A percentile compares a stretch with the other conserved stretches of the same genome.
Evolutionary conservation across 192 early-diverging fungal genomes (phyloP).

Genomic region (Geranomyces variabilis): DNA sequence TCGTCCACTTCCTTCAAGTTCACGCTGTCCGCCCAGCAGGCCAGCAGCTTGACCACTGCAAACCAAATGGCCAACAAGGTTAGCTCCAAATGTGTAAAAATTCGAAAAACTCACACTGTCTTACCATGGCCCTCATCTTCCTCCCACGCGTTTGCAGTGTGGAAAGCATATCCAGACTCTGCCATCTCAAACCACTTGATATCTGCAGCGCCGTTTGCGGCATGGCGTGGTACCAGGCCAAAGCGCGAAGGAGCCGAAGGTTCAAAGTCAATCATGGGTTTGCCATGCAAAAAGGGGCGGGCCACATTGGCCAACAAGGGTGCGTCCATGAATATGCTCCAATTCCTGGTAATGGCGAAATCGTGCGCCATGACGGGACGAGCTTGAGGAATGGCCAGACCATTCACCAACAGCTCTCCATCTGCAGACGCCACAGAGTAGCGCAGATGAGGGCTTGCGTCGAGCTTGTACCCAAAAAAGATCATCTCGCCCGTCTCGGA

Average conservation of each 20-base stretch:
- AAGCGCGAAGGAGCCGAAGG: conserved; percentile 9
- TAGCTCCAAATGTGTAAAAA: too few relatives aligned
- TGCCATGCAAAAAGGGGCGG: conserved; percentile 3
- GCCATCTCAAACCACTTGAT: too few relatives aligned
- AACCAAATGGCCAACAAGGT: too few relatives aligned
- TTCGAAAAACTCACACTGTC: too few relatives aligned
- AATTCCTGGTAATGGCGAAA: not conserved
- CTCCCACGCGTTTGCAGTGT: too few relatives aligned
- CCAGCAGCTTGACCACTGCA: conserved; percentile 1
- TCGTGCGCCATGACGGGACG: conserved; percentile 3
- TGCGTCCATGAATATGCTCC: conserved; percentile 5
- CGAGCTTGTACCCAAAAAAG: conserved; percentile 6
- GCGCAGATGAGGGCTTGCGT: not conserved
- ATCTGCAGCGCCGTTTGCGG: not conserved
- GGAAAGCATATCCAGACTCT: too few relatives aligned
- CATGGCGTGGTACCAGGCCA: not conserved
- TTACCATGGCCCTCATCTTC: too few relatives aligned
- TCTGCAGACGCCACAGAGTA: conserved; percentile 6
- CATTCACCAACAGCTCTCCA: not conserved
- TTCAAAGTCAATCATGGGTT: conserved; percentile 13
- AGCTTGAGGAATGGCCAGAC: not conserved
- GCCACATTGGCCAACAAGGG: not conserved
- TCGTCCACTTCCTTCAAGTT: conserved; percentile 6
- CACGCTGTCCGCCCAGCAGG: not conserved
- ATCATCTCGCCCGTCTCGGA: conserved; percentile 6